Evolutionary conservation across 345 rosid species (phyloP), one percentile per base, ranked within the genome.

Genomic region (Geranium brycei): DNA sequence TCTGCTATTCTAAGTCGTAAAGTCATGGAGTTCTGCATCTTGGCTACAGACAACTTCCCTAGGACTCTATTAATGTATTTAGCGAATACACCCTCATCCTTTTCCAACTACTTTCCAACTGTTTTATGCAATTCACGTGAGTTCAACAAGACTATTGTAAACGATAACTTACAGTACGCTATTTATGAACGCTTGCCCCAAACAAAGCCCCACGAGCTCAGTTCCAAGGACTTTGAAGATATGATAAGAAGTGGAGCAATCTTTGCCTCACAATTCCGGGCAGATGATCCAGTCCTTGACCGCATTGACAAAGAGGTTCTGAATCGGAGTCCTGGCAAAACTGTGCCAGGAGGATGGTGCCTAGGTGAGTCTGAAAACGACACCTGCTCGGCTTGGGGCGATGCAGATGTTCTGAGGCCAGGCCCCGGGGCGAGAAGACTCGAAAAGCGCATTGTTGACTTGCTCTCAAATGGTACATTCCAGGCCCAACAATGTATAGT

Each of bases 291-390:
- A 1, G 73, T 81, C 19, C 96, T 90, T 65, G 96, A 86, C 40
- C 83, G 76, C 30, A 86, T 93, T 19, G 99, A 93, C 68, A 73
- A 32, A 63, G 91, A 86, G 67, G 78, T 93, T 76, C 71, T 93
- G 66, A 77, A 75, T 53, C 85, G 92, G 65, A 70, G n/a, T 41
- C 72, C 76, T 1, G 85, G 78, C 61, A 66, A 73, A 77, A 81
- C 81, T 62, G 86, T 83, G 31, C 87, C 89, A 19, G 99, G 99
- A 60, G 96, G 99, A 53, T 93, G 99, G 99, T 90, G 99, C 81
- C 70, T 93, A 64, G 97, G 85, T 56, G 84, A 82, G 19, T 70
- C 81, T 35, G 70, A 69, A 23, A 83, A 83, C 19, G 77, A 73
- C 62, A 68, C 81, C 0, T 91, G 96, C 69, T 81, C 82, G 19